These are phyloP conservation scores for Aphanomyces stellatus DNA, from an alignment of 352 stramenopile genomes.

Conservation along the genomic window DNA sequence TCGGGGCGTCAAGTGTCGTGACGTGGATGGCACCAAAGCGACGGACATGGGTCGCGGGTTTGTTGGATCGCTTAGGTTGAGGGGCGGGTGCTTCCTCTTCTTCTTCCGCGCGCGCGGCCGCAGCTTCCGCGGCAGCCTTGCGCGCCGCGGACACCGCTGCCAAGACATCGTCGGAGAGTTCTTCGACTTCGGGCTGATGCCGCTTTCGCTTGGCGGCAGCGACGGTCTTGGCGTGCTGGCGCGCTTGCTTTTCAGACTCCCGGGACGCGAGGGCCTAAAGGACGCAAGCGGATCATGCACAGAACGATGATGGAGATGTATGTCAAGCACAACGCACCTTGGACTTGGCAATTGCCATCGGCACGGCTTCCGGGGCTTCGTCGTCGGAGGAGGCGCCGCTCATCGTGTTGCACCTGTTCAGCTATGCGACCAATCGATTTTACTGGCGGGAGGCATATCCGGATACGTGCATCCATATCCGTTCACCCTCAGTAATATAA, in stretches of 20 bases:
- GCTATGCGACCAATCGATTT: not conserved
- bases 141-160: not conserved
- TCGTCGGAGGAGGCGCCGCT: not conserved
- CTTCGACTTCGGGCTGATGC: not conserved
- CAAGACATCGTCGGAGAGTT: constrained; percentile 4
- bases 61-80: not conserved
- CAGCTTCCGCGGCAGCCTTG: not conserved
- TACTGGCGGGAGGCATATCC: not conserved
- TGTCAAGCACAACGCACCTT: constrained; percentile 1
- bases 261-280: constrained; percentile 13
- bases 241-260: constrained; percentile 17
- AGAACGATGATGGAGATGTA: not conserved
- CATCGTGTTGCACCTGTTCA: not conserved
- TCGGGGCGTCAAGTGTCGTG: not conserved
- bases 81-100: not conserved
- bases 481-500: no score
- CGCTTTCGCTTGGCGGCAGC: not conserved
- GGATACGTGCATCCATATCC: not conserved
- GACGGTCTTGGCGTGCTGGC: not conserved
- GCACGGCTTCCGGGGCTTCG: constrained; percentile 16
- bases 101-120: not conserved
- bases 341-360: constrained; percentile 17
- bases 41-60: constrained; percentile 2
- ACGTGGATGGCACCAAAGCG: constrained; percentile 19
- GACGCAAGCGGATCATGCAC: not conserved